Percentiles rank a stretch among this genome's conserved stretches.
Conservation (phyloP, 352 stramenopile genomes). For the Globisporangium apiculatum region DNA sequence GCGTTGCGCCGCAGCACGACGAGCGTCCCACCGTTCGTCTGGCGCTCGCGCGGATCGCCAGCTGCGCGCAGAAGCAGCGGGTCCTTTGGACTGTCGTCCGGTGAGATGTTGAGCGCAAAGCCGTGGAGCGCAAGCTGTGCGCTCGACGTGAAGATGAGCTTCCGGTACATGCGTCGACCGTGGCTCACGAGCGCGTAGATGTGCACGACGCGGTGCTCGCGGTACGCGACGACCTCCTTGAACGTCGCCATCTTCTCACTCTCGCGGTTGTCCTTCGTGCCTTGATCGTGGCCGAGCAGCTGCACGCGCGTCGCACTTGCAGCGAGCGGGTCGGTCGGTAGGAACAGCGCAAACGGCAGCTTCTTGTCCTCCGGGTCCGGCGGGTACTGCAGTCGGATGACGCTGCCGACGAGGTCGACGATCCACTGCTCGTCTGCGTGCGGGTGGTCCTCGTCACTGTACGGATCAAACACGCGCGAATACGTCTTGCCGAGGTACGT, state of each 20-base stretch:
- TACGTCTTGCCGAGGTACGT: conserved; percentile 51
- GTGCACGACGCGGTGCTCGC: conserved; percentile 88
- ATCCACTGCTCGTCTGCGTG: conserved; percentile 66
- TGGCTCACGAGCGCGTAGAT: conserved; percentile 97
- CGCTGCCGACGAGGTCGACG: conserved; percentile 55
- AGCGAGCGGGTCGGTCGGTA: conserved; percentile 43
- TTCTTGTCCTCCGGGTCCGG: conserved; percentile 76
- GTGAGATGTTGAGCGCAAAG: conserved; percentile 68
- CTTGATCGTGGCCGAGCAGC: conserved; percentile 60
- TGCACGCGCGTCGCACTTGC: conserved; percentile 38
- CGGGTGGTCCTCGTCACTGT: conserved; percentile 68
- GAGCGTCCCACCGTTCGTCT: conserved; percentile 73
- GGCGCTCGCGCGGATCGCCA: conserved; percentile 59
- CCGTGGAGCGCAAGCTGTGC: conserved; percentile 91
- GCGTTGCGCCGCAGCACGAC: conserved; percentile 83
- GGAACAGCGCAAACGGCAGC: conserved; percentile 66
- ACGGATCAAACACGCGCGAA: conserved; percentile 72
- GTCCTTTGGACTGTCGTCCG: conserved; percentile 53
- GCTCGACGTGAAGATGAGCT: conserved; percentile 97
- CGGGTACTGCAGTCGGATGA: conserved; percentile 62
- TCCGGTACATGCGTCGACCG: conserved; percentile 93
- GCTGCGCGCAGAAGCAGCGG: conserved; percentile 50
- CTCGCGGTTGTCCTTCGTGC: conserved; percentile 65
- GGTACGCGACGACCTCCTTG: conserved; percentile 97
- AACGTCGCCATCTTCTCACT: conserved; percentile 86